Conservation (phyloP, 768 basidiomycete genomes). For the Auricularia sp. region DNA sequence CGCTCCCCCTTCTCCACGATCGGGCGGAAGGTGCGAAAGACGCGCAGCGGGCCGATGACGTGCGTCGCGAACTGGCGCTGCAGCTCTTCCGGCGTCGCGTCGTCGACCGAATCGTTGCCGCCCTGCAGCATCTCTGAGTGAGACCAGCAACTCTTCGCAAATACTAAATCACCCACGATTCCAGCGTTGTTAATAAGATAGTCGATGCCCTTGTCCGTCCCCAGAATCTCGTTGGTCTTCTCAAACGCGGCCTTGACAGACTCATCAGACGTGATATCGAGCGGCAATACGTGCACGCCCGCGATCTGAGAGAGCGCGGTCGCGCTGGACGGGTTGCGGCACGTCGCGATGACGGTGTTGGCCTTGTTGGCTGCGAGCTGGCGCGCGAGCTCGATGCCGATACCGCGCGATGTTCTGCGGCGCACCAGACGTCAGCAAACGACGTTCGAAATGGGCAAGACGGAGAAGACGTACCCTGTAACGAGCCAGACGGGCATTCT, state of each 20-base stretch:
- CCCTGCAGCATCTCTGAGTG: background rate
- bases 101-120: conserved; percentile 8
- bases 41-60: conserved; percentile 26
- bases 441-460: background rate
- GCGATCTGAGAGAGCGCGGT: conserved; percentile 6
- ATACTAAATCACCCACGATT: conserved; percentile 17
- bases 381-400: conserved; percentile 21
- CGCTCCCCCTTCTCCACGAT: conserved; percentile 22
- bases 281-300: conserved; percentile 22
- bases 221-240: conserved; percentile 20
- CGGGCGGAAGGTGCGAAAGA: conserved; percentile 25
- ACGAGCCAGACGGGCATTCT: background rate
- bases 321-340: conserved; percentile 19
- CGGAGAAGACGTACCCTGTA: background rate
- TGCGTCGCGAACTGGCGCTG: conserved; percentile 20
- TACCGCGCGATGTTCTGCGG: conserved; percentile 21
- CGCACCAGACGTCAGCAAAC: conserved; percentile 2
- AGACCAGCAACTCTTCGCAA: background rate
- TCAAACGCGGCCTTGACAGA: conserved; percentile 19
- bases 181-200: conserved; percentile 33
- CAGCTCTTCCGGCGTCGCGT: conserved; percentile 13
- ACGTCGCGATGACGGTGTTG: conserved; percentile 23
- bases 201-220: conserved; percentile 22
- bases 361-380: conserved; percentile 16
- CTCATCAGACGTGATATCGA: conserved; percentile 21